Percentiles rank a stretch among this genome's conserved stretches.
Evolutionary conservation across 2,329 filamentous ascomycete genomes (phyloP).

Genomic region (Colletotrichum melonis): DNA sequence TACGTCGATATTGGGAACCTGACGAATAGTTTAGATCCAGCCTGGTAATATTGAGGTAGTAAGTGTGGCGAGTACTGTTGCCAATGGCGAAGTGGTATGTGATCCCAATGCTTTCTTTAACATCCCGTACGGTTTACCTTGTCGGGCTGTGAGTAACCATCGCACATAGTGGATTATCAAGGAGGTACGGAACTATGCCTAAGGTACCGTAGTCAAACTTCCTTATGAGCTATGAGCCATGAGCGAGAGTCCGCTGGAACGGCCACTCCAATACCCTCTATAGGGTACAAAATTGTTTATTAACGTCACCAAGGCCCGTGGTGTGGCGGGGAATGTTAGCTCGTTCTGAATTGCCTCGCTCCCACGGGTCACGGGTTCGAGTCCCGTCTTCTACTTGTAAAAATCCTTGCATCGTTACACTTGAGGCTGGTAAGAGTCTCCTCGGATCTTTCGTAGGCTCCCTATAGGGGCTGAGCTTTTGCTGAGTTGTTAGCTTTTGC

Average conservation of each 20-base stretch:
- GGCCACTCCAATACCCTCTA: not conserved
- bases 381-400: too few species aligned
- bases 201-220: not conserved
- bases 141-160: conserved; percentile 30
- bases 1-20: not conserved
- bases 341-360: too few species aligned
- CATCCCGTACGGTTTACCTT: not conserved
- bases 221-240: too few species aligned
- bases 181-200: conserved; percentile 58
- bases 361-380: too few species aligned
- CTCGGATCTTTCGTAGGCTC: too few species aligned
- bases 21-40: conserved; percentile 67
- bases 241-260: not conserved
- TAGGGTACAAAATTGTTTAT: too few species aligned
- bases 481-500: too few species aligned
- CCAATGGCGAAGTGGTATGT: conserved; percentile 84
- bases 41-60: conserved; percentile 84
- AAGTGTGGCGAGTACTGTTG: conserved; percentile 78
- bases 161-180: conserved; percentile 72
- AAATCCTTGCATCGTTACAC: too few species aligned
- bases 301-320: too few species aligned
- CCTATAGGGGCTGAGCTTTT: too few species aligned
- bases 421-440: too few species aligned
- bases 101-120: not conserved
- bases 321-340: too few species aligned